Conservation (phyloP, 148 eudicot genomes). For the Vaccinium vitisidaea region DNA sequence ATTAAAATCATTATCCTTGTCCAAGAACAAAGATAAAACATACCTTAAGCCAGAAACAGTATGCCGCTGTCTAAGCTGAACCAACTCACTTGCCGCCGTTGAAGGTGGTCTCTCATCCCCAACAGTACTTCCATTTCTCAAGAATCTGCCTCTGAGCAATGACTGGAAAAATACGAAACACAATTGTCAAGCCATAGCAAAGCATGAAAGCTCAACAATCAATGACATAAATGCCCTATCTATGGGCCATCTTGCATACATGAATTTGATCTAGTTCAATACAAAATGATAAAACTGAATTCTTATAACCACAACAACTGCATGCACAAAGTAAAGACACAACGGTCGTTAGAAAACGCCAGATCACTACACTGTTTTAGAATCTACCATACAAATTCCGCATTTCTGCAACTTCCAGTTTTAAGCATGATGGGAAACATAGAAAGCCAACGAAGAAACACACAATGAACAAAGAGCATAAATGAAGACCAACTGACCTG, state of each 20-base stretch:
- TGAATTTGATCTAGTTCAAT: neutral
- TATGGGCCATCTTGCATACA: neutral
- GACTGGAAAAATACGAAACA: slow-evolving; percentile 46
- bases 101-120: slow-evolving; percentile 91
- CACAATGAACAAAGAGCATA: neutral
- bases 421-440: slow-evolving; percentile 4
- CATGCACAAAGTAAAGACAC: neutral
- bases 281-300: neutral
- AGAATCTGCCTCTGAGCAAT: slow-evolving; percentile 93
- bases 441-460: neutral
- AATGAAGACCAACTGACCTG: slow-evolving; percentile 53
- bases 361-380: neutral
- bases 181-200: neutral
- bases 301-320: neutral
- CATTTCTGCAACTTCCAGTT: neutral
- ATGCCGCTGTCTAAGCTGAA: slow-evolving; percentile 86
- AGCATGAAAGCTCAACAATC: neutral
- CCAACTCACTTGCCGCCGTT: slow-evolving; percentile 72
- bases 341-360: neutral
- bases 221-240: neutral
- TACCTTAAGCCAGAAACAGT: slow-evolving; percentile 97
- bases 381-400: neutral
- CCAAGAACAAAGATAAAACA: slow-evolving; percentile 9
- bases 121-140: slow-evolving; percentile 73
- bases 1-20: neutral